Base-by-base conservation (phyloP, 106 monocot genomes). In the Cymbidium sinense region DNA sequence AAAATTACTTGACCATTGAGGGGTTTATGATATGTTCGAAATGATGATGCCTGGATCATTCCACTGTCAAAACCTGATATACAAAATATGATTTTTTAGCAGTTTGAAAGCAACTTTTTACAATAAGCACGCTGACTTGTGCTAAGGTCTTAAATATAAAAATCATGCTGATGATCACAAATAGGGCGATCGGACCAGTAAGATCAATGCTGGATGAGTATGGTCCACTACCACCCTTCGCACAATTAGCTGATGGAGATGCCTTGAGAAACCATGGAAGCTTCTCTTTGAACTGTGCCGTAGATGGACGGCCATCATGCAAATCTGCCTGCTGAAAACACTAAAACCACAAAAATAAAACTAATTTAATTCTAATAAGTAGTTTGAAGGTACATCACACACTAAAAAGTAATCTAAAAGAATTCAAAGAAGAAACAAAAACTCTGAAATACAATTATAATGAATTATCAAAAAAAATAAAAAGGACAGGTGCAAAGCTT, bases 261-360 rank as follows among this genome's bases (percentile, higher is more conserved):
- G 98, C 91, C 82, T 92, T 82, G 34, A 99, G 92, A 93, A 99
- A 99, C 98, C 98, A 99, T 34, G 98, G 98, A 77, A 99, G 89
- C 70, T 90, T 99, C 79, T 94, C 89, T 83, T 70, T 92, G 61
- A 99, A 99, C 70, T 95, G 98, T 12, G 43, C 4, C 75, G 94
- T 99, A 43, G 94, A 92, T 79, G 98, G 98, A 18, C 98, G 94
- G 0, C 90, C 89, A 64, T 89, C 80, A 79, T 88, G 79, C 82
- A 99, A 80, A 81, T 99, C 98, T 74, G 92, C 89, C 37, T 79
- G 81, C 36, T 28, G 87, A 77, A 99, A 99, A 74, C 98, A 99
- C 96, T 96, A 79, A 47, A 55, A 75, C 7, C 36, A 86, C 20
- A 35, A 77, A 29, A 69, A 34, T 15, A 69, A 17, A 69, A 34